phyloP scores from a whole-genome alignment of 331 rosid species.

The Erythrophleum ivorense region DNA sequence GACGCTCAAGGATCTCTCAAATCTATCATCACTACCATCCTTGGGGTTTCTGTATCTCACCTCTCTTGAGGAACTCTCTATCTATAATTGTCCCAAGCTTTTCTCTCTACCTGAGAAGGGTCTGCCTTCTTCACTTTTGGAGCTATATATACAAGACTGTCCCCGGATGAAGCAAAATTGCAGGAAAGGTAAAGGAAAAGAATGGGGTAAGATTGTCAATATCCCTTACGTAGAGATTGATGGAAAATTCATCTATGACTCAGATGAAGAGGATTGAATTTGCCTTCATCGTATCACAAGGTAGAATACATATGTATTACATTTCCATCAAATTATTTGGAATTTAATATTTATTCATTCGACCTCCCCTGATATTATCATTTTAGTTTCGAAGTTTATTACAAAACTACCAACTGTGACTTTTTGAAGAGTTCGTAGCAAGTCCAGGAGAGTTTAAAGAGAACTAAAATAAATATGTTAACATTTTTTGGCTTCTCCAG shows the following conservation, averaged over 20 bases:
- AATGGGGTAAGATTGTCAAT: constrained; percentile 33
- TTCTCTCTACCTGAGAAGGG: constrained; percentile 25
- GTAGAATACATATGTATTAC: constrained; percentile 1
- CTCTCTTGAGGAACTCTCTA: constrained; percentile 17
- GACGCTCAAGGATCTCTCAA: constrained; percentile 5
- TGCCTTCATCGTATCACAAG: not conserved
- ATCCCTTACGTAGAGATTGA: constrained; percentile 37
- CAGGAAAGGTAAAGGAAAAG: not conserved
- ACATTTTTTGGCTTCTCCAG: too few relatives aligned
- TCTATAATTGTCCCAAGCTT: constrained; percentile 16
- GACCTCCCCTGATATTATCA: too few relatives aligned
- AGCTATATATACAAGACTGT: constrained; percentile 25
- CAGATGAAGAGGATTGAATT: constrained; percentile 16
- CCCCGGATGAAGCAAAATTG: constrained; percentile 27
- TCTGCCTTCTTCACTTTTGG: constrained; percentile 37
- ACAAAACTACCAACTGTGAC: not conserved
- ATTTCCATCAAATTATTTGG: not conserved
- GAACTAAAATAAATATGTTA: too few relatives aligned
- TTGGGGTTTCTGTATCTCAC: constrained; percentile 19
- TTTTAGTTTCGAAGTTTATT: not conserved
- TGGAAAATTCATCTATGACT: constrained; percentile 22
- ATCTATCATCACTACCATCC: not conserved
- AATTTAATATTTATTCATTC: not conserved
- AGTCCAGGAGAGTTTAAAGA: too few relatives aligned
- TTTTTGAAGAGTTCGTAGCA: too few relatives aligned